A percentile compares a stretch with the other conserved stretches of the same genome.
Evolutionary conservation across 768 basidiomycete species (phyloP).

Genomic region (Lyophyllum semitale): DNA sequence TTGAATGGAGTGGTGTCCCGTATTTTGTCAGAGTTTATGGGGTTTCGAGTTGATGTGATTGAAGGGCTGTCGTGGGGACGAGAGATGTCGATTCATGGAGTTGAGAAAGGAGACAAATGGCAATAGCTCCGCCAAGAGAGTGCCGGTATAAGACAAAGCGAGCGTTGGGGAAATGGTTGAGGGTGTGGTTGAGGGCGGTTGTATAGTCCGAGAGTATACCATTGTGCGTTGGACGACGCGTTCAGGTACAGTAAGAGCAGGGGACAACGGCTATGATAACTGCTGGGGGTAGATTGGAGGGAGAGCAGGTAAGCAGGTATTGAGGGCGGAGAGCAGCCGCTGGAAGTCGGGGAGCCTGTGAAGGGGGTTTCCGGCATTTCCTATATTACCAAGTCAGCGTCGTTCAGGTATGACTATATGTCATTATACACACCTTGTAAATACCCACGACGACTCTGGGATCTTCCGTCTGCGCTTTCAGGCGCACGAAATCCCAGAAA

Average conservation of each 20-base stretch:
- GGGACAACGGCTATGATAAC: slow-evolving; percentile 47
- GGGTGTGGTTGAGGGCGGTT: slow-evolving; percentile 30
- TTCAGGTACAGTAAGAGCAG: slow-evolving; percentile 53
- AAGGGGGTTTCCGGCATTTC: not conserved
- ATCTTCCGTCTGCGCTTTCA: not conserved
- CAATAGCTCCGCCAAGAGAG: slow-evolving; percentile 48
- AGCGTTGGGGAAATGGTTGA: slow-evolving; percentile 31
- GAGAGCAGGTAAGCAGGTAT: slow-evolving; percentile 22
- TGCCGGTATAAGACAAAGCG: slow-evolving; percentile 45
- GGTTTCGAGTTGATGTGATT: no score
- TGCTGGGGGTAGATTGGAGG: slow-evolving; percentile 1
- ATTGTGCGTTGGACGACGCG: slow-evolving; percentile 36
- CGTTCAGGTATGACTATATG: no score
- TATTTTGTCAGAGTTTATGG: no score
- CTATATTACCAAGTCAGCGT: no score
- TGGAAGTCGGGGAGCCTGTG: not conserved
- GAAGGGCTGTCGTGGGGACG: no score
- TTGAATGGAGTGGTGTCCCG: slow-evolving; percentile 23
- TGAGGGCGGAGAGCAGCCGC: not conserved
- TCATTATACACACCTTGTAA: slow-evolving; percentile 26
- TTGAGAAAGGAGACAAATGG: slow-evolving; percentile 38
- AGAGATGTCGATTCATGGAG: no score
- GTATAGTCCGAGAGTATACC: slow-evolving; percentile 44
- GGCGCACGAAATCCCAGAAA: slow-evolving; percentile 20
- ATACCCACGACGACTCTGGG: slow-evolving; percentile 16